A percentile compares a stretch with the other conserved stretches of the same genome.
phyloP scores from a whole-genome alignment of 306 rosid genomes.

The Acacia acuminata region DNA sequence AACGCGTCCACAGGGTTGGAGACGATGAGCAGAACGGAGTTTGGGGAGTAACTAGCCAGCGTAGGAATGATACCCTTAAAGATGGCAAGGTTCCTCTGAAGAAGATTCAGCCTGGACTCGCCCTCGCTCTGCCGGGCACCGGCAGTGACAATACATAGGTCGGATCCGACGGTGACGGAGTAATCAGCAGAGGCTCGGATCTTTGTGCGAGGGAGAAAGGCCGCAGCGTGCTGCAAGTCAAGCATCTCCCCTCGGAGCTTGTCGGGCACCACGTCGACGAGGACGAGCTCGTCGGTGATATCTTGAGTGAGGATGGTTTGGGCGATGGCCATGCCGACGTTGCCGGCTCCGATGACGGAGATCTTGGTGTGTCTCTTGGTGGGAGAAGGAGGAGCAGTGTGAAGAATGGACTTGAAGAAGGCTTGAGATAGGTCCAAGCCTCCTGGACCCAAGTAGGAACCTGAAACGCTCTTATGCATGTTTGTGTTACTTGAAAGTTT shows the following conservation, averaged over 20 bases:
- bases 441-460: conserved; percentile 65
- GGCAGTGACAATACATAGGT: conserved; percentile 81
- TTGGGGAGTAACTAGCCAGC: conserved; percentile 57
- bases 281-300: conserved; percentile 76
- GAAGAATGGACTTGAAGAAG: conserved; percentile 66
- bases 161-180: conserved; percentile 64
- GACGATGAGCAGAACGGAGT: conserved; percentile 57
- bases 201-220: conserved; percentile 85
- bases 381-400: conserved; percentile 60
- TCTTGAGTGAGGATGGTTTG: conserved; percentile 88
- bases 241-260: conserved; percentile 95
- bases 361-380: conserved; percentile 67
- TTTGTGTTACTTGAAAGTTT: background rate
- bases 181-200: conserved; percentile 70
- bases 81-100: conserved; percentile 68
- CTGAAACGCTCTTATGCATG: conserved; percentile 65
- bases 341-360: conserved; percentile 87
- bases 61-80: conserved; percentile 63
- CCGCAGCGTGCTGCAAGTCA: conserved; percentile 25
- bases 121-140: conserved; percentile 74
- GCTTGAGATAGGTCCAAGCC: conserved; percentile 71
- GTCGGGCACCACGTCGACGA: conserved; percentile 67
- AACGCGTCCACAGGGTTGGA: conserved; percentile 85
- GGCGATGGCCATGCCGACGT: conserved; percentile 96
- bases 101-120: conserved; percentile 77